These are phyloP conservation scores for Aureobasidium zeae DNA, from an alignment of 2,329 filamentous ascomycete genomes.

Conservation along the genomic window DNA sequence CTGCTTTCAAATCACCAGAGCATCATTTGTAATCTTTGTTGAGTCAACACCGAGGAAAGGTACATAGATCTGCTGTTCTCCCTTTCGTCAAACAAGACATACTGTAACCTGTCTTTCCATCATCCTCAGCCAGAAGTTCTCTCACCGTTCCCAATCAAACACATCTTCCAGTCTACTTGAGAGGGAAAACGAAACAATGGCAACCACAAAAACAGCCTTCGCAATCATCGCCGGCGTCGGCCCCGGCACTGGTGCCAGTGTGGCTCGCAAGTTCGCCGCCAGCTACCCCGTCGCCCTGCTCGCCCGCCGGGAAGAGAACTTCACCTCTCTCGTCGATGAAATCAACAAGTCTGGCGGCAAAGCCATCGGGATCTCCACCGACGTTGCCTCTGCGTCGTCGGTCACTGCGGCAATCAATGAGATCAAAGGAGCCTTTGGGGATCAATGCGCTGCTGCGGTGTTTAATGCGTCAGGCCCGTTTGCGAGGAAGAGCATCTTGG, in stretches of 20 bases:
- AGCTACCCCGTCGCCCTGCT: slow-evolving; percentile 66
- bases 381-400: slow-evolving; percentile 48
- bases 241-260: slow-evolving; percentile 57
- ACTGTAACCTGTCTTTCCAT: too few relatives aligned
- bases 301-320: slow-evolving; percentile 58
- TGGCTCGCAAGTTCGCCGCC: slow-evolving; percentile 52
- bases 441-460: slow-evolving; percentile 46
- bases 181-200: too few relatives aligned
- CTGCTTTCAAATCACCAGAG: too few relatives aligned
- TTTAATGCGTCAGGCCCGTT: slow-evolving; percentile 60
- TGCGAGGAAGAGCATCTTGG: slow-evolving; percentile 51
- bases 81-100: too few relatives aligned
- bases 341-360: slow-evolving; percentile 59
- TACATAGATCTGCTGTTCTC: too few relatives aligned
- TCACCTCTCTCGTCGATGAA: slow-evolving; percentile 55
- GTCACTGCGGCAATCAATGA: slow-evolving; percentile 53
- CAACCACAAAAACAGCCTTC: slow-evolving; percentile 38
- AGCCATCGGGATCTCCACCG: slow-evolving; percentile 61
- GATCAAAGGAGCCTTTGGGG: slow-evolving; percentile 50
- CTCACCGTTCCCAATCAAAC: too few relatives aligned
- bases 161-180: too few relatives aligned
- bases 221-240: slow-evolving; percentile 64
- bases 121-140: too few relatives aligned
- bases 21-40: too few relatives aligned
- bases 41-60: too few relatives aligned